phyloP scores from a whole-genome alignment of 2,329 filamentous ascomycete species.

The Teratosphaeria destructans region DNA sequence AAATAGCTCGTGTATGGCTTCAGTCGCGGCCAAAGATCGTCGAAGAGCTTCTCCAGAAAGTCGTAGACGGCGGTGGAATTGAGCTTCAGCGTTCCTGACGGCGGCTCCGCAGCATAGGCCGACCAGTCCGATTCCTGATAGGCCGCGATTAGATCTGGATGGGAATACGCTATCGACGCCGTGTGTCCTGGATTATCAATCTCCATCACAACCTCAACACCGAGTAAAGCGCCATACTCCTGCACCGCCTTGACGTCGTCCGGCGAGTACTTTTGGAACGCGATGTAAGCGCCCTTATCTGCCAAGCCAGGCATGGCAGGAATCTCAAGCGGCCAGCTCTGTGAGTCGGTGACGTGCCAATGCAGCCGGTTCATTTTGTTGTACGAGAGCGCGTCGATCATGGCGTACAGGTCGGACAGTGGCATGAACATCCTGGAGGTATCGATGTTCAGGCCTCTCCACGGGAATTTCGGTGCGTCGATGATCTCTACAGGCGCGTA shows the following conservation, averaged over 20 bases:
- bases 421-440: constrained; percentile 63
- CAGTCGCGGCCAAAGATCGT: constrained; percentile 66
- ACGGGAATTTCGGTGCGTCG: constrained; percentile 64
- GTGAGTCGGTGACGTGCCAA: constrained; percentile 70
- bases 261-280: constrained; percentile 56
- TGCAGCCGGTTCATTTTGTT: constrained; percentile 79
- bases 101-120: constrained; percentile 44
- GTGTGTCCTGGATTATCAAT: constrained; percentile 78
- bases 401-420: constrained; percentile 57
- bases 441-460: constrained; percentile 73
- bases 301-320: constrained; percentile 63
- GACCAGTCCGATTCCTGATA: constrained; percentile 45
- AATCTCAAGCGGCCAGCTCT: constrained; percentile 78
- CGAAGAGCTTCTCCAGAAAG: constrained; percentile 62
- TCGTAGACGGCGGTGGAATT: constrained; percentile 59
- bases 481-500: constrained; percentile 59
- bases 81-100: constrained; percentile 58
- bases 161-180: constrained; percentile 52
- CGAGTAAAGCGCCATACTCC: constrained; percentile 56
- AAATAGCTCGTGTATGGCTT: constrained; percentile 62
- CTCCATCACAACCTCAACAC: constrained; percentile 63
- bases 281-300: constrained; percentile 61
- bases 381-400: constrained; percentile 65
- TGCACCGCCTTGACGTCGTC: constrained; percentile 57
- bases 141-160: constrained; percentile 63